phyloP scores from a whole-genome alignment of 176 grass and related monocot genomes.

The Carex scoparia region DNA sequence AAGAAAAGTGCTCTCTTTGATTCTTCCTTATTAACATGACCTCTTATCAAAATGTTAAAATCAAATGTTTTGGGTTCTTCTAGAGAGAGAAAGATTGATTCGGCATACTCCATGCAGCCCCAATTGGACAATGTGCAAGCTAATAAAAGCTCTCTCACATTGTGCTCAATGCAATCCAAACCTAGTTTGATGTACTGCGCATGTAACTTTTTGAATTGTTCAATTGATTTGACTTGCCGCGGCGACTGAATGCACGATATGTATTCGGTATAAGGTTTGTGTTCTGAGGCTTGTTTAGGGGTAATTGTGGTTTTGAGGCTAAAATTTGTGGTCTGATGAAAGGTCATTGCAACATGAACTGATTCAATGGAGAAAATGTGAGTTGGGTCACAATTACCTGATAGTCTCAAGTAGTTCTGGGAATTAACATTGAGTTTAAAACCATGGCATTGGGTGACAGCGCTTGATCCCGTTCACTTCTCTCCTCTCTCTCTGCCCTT shows the following conservation, averaged over 20 bases:
- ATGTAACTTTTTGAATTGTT: conserved; percentile 48
- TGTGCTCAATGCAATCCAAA: conserved; percentile 39
- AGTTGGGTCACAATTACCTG: not conserved
- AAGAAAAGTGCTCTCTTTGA: conserved; percentile 37
- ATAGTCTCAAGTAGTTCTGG: too few species aligned
- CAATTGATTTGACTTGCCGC: conserved; percentile 31
- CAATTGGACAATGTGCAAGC: too few species aligned
- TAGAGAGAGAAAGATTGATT: conserved; percentile 57
- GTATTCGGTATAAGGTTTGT: conserved; percentile 23
- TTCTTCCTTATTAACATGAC: conserved; percentile 27
- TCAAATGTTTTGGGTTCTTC: conserved; percentile 60
- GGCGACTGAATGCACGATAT: conserved; percentile 18
- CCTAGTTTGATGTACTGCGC: conserved; percentile 55
- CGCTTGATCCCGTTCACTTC: too few species aligned
- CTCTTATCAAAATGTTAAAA: conserved; percentile 81
- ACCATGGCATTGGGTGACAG: not conserved
- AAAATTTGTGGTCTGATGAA: not conserved
- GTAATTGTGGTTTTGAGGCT: not conserved
- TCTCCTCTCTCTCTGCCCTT: too few species aligned
- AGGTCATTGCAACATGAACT: not conserved
- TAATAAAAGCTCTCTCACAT: conserved; percentile 26
- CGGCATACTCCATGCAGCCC: conserved; percentile 48
- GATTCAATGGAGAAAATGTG: not conserved
- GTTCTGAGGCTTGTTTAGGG: conserved; percentile 5
- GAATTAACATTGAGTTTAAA: not conserved